A percentile compares a stretch with the other conserved stretches of the same genome.
phyloP scores from a whole-genome alignment of 371 early-diverging fungal species.

The Haplosporangium sp. region DNA sequence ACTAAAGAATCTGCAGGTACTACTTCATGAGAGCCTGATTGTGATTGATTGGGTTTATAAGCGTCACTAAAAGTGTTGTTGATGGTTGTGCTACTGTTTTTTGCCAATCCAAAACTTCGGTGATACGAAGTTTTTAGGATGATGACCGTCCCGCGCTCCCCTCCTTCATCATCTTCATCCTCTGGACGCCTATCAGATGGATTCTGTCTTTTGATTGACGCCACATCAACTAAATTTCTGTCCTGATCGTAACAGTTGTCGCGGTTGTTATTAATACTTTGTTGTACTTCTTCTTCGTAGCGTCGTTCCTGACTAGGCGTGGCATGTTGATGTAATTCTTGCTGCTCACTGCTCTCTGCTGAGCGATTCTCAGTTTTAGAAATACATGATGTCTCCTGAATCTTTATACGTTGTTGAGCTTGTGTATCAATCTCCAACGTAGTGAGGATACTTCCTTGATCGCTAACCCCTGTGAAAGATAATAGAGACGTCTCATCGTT shows the following conservation, averaged over 20 bases:
- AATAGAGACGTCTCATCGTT: not conserved
- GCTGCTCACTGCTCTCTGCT: not conserved
- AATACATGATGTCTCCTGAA: not conserved
- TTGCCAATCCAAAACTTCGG: not conserved
- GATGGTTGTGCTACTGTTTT: not conserved
- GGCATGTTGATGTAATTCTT: not conserved
- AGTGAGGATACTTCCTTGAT: not conserved
- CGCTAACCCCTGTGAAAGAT: not conserved
- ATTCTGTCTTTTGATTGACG: not conserved
- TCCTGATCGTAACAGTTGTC: not conserved
- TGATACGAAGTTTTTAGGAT: not conserved
- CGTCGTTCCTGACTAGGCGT: not conserved
- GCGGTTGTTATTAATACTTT: not conserved
- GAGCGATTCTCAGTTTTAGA: not conserved
- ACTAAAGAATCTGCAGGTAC: not conserved
- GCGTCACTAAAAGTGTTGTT: too few relatives aligned
- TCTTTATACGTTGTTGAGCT: not conserved
- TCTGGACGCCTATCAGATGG: not conserved
- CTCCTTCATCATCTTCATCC: conserved; percentile 1
- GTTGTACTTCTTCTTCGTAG: not conserved
- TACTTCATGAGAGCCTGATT: not conserved
- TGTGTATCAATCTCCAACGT: not conserved
- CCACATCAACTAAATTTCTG: not conserved
- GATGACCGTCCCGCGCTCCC: not conserved
- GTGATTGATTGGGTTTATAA: not conserved